Conservation (phyloP, 208 protist genomes). For the Strigomonas culicis region DNA sequence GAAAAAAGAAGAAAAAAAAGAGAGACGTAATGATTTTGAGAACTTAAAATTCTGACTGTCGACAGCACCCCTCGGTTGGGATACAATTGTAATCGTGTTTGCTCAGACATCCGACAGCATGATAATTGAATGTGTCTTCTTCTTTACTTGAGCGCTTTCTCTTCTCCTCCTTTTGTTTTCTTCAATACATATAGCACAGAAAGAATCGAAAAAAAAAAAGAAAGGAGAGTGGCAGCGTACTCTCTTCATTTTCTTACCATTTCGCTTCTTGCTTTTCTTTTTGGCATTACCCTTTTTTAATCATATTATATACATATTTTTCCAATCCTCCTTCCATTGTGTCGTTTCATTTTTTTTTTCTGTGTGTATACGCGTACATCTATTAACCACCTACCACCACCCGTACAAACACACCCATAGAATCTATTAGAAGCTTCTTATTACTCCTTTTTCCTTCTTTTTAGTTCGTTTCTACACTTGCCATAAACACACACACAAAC, state of each 20-base stretch:
- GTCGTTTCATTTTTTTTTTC: no score
- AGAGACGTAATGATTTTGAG: neutral
- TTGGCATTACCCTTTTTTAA: neutral
- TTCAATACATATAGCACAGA: neutral
- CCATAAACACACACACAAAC: neutral
- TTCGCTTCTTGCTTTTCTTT: slow-evolving; percentile 1
- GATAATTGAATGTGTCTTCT: no score
- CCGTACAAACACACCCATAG: no score
- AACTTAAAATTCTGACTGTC: neutral
- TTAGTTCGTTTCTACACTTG: neutral
- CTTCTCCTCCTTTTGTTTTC: neutral
- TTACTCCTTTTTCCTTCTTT: neutral
- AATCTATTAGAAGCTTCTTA: no score
- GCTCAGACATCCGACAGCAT: no score
- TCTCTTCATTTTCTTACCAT: slow-evolving; percentile 3
- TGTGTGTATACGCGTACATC: no score
- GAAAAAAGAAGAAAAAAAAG: neutral
- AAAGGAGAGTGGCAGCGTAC: neutral
- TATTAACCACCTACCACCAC: no score
- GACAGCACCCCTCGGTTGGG: neutral
- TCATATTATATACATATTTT: no score
- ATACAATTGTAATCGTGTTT: neutral
- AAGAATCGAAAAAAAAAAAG: neutral
- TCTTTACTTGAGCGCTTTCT: no score
- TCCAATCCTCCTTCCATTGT: no score